Evolutionary conservation across 2,329 filamentous ascomycete genomes (phyloP).

Genomic region (Clonostachys solani): DNA sequence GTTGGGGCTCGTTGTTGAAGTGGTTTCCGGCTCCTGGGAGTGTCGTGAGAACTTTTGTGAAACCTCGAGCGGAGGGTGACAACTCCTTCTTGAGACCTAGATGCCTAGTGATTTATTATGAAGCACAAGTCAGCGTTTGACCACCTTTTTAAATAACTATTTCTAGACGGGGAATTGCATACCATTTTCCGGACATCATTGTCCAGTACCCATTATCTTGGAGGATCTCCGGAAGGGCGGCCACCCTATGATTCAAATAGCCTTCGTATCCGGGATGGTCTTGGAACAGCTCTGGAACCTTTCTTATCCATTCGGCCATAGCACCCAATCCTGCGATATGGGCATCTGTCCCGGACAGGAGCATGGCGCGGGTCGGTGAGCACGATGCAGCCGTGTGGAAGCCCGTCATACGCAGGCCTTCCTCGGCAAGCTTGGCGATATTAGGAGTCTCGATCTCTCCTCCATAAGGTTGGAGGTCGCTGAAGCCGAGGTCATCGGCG

Average conservation of each 20-base stretch:
- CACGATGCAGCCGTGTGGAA: slow-evolving; percentile 61
- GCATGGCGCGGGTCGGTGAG: slow-evolving; percentile 58
- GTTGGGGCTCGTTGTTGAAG: slow-evolving; percentile 20
- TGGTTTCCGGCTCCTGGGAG: slow-evolving; percentile 57
- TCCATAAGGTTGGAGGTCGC: slow-evolving; percentile 54
- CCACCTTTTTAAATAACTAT: no score
- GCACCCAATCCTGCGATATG: slow-evolving; percentile 43
- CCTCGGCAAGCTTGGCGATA: slow-evolving; percentile 45
- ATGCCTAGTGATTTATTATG: background rate
- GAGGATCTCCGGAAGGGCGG: slow-evolving; percentile 47
- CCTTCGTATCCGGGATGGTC: slow-evolving; percentile 31
- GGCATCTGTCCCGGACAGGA: slow-evolving; percentile 16
- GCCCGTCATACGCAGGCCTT: slow-evolving; percentile 49
- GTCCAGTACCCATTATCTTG: slow-evolving; percentile 53
- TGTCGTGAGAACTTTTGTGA: slow-evolving; percentile 54
- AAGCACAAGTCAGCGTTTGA: background rate
- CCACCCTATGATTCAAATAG: slow-evolving; percentile 51
- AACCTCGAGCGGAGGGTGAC: slow-evolving; percentile 39
- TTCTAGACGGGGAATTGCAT: slow-evolving; percentile 23
- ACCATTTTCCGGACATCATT: slow-evolving; percentile 55
- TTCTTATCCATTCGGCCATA: slow-evolving; percentile 1
- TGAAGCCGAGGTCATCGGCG: slow-evolving; percentile 57
- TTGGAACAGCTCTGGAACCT: background rate
- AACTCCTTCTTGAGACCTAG: background rate
- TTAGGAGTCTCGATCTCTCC: slow-evolving; percentile 58